Conservation (phyloP, 768 basidiomycete genomes). For the Mycena epipterygia region DNA sequence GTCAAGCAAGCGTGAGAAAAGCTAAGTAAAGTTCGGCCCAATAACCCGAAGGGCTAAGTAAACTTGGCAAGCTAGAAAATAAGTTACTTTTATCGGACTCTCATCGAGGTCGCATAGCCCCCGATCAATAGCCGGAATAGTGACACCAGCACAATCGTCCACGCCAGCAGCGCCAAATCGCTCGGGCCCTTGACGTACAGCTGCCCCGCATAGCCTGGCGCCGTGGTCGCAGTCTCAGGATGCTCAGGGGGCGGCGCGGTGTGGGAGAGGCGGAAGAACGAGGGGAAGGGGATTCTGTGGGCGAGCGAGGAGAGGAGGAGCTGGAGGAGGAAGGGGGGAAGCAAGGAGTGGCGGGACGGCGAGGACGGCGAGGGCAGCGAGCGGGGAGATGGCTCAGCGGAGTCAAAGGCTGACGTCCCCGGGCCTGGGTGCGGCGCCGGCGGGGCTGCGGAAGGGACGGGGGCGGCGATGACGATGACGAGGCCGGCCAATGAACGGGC, state of each 20-base stretch:
- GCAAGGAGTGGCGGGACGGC: neutral
- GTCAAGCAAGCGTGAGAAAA: too few relatives aligned
- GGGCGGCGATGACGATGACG: neutral
- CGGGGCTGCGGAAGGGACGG: too few relatives aligned
- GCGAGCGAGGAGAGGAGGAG: neutral
- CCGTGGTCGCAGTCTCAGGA: neutral
- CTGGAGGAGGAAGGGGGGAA: neutral
- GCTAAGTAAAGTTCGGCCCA: too few relatives aligned
- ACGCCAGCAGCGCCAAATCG: slow-evolving; percentile 2
- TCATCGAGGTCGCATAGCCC: neutral
- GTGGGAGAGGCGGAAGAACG: slow-evolving; percentile 17
- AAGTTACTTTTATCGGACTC: too few relatives aligned
- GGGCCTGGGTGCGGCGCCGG: neutral
- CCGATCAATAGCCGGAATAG: neutral
- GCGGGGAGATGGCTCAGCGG: neutral
- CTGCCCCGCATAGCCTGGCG: neutral
- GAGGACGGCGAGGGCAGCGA: neutral
- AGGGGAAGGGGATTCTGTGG: neutral
- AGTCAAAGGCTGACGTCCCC: neutral
- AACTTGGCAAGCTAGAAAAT: too few relatives aligned
- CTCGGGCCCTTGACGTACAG: neutral
- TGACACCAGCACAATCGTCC: neutral
- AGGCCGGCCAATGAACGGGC: too few relatives aligned
- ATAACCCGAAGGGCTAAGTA: too few relatives aligned
- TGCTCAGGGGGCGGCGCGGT: neutral